Conservation (phyloP, 768 basidiomycete species). For the Candolleomyces eurysporus region DNA sequence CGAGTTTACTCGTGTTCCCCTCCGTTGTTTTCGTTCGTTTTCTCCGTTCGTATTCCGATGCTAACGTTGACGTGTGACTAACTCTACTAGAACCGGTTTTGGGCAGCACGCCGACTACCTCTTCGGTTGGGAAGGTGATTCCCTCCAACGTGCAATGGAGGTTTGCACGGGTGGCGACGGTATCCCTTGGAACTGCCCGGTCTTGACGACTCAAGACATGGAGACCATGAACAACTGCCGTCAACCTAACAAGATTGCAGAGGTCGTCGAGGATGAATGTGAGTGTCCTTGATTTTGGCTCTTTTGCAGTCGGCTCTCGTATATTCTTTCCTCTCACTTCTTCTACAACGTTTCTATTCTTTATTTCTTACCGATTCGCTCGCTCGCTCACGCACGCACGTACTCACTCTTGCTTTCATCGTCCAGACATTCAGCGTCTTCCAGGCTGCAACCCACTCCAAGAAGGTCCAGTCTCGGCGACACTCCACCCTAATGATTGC, state of each 20-base stretch:
- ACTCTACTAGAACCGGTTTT: slow-evolving; percentile 3
- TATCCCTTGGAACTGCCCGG: slow-evolving; percentile 10
- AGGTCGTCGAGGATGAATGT: slow-evolving; percentile 8
- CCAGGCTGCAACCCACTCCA: not conserved
- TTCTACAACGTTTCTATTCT: not conserved
- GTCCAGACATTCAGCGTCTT: not conserved
- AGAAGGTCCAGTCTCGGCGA: not conserved
- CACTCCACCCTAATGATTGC: not conserved
- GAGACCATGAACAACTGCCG: slow-evolving; percentile 11
- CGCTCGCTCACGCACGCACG: not conserved
- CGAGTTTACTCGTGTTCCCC: no score
- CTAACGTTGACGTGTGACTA: no score
- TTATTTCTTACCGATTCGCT: not conserved
- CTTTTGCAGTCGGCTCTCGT: not conserved
- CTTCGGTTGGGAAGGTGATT: slow-evolving; percentile 13
- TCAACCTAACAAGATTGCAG: slow-evolving; percentile 5
- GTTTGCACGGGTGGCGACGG: slow-evolving; percentile 9
- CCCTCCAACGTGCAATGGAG: slow-evolving; percentile 10
- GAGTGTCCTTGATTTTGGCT: not conserved
- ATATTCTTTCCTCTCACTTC: not conserved
- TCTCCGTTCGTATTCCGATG: not conserved
- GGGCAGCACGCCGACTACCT: slow-evolving; percentile 12
- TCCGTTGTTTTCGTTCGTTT: not conserved
- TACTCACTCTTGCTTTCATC: not conserved
- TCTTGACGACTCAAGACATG: slow-evolving; percentile 8